phyloP scores from a whole-genome alignment of 176 grass and related monocot species.

The Aegilops tauschii region DNA sequence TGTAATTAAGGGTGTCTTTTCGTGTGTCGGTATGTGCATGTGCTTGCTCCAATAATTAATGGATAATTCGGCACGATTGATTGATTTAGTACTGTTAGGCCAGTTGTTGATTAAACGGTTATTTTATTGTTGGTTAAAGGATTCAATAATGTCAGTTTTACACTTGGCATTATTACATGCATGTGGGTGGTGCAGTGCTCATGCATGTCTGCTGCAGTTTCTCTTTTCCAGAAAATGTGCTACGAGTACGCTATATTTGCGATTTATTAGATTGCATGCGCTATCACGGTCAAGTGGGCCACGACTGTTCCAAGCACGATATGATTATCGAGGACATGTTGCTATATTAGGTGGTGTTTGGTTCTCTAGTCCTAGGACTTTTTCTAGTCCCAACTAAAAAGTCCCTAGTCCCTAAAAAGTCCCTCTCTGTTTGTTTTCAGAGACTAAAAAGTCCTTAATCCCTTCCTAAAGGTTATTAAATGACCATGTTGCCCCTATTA shows the following conservation, averaged over 20 bases:
- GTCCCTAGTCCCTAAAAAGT: no score
- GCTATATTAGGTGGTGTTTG: no score
- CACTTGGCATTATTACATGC: background rate
- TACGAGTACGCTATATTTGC: background rate
- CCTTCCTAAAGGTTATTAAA: no score
- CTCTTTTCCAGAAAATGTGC: background rate
- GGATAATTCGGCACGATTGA: background rate
- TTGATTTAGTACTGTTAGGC: background rate
- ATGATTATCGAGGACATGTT: no score
- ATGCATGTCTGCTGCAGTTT: background rate
- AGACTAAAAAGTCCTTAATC: no score
- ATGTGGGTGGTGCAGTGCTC: background rate
- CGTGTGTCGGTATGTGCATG: background rate
- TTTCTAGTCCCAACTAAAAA: no score
- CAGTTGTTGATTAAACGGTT: background rate
- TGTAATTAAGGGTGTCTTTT: conserved; percentile 38
- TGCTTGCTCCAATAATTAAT: conserved; percentile 24
- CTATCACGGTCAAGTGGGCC: no score
- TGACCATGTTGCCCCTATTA: no score
- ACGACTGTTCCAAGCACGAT: no score
- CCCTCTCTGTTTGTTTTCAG: no score
- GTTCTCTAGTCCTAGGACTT: no score
- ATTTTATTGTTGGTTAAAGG: background rate
- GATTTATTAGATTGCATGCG: no score
- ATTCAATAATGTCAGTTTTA: background rate